Conservation (phyloP, 129 eudicot genomes). For the Saussurea involucrata region DNA sequence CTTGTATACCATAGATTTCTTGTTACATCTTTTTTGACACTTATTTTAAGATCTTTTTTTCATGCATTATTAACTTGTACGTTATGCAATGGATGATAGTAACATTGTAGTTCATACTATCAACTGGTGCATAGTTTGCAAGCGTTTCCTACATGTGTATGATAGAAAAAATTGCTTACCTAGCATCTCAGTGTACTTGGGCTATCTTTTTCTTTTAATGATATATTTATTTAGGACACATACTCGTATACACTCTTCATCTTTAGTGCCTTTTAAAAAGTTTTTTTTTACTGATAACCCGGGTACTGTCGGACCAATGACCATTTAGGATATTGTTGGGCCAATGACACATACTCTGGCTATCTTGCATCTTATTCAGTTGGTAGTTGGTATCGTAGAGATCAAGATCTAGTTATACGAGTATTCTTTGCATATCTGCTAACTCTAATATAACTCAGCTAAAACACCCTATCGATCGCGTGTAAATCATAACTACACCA, state of each 20-base stretch:
- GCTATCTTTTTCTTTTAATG: neutral
- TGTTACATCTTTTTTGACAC: neutral
- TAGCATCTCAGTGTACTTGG: neutral
- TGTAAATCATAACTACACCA: too few relatives aligned
- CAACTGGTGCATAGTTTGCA: neutral
- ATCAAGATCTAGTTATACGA: too few relatives aligned
- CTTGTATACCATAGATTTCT: neutral
- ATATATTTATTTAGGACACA: too few relatives aligned
- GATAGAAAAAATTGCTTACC: neutral
- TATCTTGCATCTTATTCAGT: too few relatives aligned
- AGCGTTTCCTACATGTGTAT: neutral
- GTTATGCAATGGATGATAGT: neutral
- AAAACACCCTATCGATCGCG: too few relatives aligned
- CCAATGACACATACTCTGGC: too few relatives aligned
- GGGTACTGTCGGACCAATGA: too few relatives aligned
- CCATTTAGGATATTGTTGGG: too few relatives aligned
- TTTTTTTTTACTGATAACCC: too few relatives aligned
- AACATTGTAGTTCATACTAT: neutral
- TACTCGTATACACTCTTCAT: neutral
- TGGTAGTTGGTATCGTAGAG: too few relatives aligned
- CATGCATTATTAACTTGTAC: neutral
- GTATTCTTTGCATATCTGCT: too few relatives aligned
- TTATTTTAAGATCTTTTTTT: neutral
- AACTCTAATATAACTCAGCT: too few relatives aligned
- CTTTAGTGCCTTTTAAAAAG: neutral